A percentile compares a stretch with the other conserved stretches of the same genome.
These are phyloP conservation scores for Trichoderma endophyticum DNA, from an alignment of 2,329 filamentous ascomycete genomes.

Conservation along the genomic window DNA sequence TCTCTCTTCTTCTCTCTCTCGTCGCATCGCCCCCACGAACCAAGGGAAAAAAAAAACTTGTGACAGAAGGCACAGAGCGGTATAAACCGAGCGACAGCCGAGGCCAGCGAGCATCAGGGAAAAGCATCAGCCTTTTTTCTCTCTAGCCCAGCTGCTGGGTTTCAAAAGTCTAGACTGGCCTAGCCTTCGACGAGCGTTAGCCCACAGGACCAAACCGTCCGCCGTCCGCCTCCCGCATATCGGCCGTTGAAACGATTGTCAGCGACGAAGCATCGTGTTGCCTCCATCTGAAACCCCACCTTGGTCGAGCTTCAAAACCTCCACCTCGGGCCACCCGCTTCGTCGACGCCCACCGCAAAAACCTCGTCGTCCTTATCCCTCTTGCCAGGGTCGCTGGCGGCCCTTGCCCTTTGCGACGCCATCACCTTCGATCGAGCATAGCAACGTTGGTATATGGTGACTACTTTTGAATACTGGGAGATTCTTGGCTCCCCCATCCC, in stretches of 20 bases:
- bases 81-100: slow-evolving; percentile 16
- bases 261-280: slow-evolving; percentile 10
- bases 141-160: background rate
- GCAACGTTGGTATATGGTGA: slow-evolving; percentile 3
- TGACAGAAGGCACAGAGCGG: background rate
- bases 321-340: slow-evolving; percentile 9
- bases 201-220: slow-evolving; percentile 14
- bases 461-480: background rate
- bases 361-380: background rate
- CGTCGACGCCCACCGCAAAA: background rate
- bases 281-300: slow-evolving; percentile 12
- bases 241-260: slow-evolving; percentile 13
- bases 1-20: background rate
- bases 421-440: slow-evolving; percentile 4
- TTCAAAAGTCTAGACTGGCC: slow-evolving; percentile 18
- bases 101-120: background rate
- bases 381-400: slow-evolving; percentile 17
- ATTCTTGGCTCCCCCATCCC: background rate
- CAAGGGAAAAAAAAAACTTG: background rate
- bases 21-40: background rate
- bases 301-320: slow-evolving; percentile 11
- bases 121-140: background rate
- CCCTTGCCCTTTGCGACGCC: slow-evolving; percentile 7
- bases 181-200: slow-evolving; percentile 12
- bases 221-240: slow-evolving; percentile 19